Percentiles rank a stretch among this genome's conserved stretches.
phyloP scores from a whole-genome alignment of 1,284 basidiomycete species.

The Prillingera fragicola region DNA sequence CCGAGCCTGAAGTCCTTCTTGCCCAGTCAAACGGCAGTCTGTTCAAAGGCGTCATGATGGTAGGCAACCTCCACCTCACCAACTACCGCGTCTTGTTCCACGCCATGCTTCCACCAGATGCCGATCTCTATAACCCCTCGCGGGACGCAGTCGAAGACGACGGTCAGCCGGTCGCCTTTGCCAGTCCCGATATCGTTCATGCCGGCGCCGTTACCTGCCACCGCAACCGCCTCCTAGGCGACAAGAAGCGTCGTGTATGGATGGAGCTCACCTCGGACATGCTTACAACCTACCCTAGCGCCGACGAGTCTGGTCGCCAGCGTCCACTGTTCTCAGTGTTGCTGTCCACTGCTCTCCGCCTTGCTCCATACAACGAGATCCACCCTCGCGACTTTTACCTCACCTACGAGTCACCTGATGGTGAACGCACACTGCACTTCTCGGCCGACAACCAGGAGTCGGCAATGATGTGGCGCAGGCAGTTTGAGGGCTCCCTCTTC shows the following conservation, averaged over 20 bases:
- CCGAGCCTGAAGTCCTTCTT: conserved; percentile 54
- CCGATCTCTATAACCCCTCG: background rate
- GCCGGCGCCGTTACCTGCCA: conserved; percentile 56
- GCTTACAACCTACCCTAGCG: conserved; percentile 57
- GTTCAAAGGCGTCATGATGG: conserved; percentile 52
- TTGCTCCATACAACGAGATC: conserved; percentile 51
- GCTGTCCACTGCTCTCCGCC: conserved; percentile 43
- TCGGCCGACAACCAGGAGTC: conserved; percentile 59
- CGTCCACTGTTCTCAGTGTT: conserved; percentile 56
- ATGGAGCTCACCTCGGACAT: conserved; percentile 60
- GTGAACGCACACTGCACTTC: conserved; percentile 41
- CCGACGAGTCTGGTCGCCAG: conserved; percentile 55
- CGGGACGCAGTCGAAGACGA: conserved; percentile 31
- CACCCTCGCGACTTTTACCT: conserved; percentile 51
- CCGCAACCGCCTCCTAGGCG: conserved; percentile 46
- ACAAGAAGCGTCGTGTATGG: conserved; percentile 55
- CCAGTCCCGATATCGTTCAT: conserved; percentile 48
- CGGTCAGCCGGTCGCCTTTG: conserved; percentile 8
- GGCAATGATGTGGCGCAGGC: conserved; percentile 58
- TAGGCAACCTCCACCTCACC: conserved; percentile 62
- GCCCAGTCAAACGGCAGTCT: conserved; percentile 54
- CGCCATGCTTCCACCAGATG: conserved; percentile 56
- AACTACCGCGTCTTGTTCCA: conserved; percentile 63
- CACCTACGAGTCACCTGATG: conserved; percentile 41
- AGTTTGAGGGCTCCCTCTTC: conserved; percentile 51